Evolutionary conservation across 352 stramenopile genomes (phyloP), one percentile per base, ranked within the genome.

Genomic region (Globisporangium rhizosaccharum): DNA sequence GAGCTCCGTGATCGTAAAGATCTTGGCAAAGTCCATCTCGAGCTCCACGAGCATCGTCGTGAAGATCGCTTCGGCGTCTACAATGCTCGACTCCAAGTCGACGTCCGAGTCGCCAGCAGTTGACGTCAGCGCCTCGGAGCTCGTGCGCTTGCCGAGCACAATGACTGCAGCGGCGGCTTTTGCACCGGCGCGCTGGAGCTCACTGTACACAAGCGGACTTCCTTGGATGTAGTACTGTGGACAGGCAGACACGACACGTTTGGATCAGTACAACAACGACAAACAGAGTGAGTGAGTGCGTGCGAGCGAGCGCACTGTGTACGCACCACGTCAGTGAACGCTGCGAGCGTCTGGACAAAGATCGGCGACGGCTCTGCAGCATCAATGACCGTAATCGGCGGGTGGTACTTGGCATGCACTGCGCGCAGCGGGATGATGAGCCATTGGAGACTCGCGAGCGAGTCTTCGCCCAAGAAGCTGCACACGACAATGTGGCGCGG

Each of bases 1-100:
- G 25, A 94, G 78, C 52, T 94, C 85, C 0, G 85, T 94, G 64
- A 94, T 82, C 6, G 85, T 92, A 50, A 94, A 94, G 44, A 92
- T 87, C 57, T 77, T 82, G 10, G 77, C 72, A 23, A 91, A 89
- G 60, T 94, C 78, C 82, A 94, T 92, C 61, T 94, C 92, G 37
- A 94, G 67, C 58, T 92, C 82, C 37, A 94, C 82, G 15, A 94
- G 66, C 83, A 94, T 92, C 18, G 85, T 92, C 26, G 74, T 76
- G 53, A 94, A 92, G 66, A 94, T 92, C 12, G 83, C 85, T 60
- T 94, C 82, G 0, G 82, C 75, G 58, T 94, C 85, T 30, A 79
- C 74, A 2, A 94, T 88, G 33, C 79, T 90, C 42, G 76, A 80
- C 33, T 92, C 81, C 20, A 90, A 48, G 41, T 92, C 81, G 30